Percentiles rank a stretch among this genome's conserved stretches.
phyloP scores from a whole-genome alignment of 305 asterid species.

The Fraxinus sp. region DNA sequence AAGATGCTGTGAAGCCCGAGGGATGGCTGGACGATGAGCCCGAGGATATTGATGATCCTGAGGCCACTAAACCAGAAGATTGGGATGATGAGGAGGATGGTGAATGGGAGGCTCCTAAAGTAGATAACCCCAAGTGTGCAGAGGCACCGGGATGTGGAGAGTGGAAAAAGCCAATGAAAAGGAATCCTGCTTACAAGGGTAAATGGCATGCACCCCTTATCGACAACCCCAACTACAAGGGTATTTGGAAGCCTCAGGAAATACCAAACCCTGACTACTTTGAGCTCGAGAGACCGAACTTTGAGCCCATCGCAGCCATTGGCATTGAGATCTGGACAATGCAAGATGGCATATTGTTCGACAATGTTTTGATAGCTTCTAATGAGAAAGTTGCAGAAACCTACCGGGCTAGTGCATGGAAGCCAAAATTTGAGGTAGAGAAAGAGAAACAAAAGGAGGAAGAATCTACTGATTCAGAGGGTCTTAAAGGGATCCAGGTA shows the following conservation, averaged over 20 bases:
- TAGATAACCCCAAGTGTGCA: slow-evolving; percentile 75
- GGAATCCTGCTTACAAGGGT: background rate
- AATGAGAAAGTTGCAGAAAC: slow-evolving; percentile 68
- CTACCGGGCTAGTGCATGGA: slow-evolving; percentile 60
- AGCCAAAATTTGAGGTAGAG: slow-evolving; percentile 70
- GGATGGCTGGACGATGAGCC: background rate
- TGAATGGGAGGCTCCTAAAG: slow-evolving; percentile 90
- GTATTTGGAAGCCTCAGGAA: slow-evolving; percentile 40
- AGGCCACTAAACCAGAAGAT: slow-evolving; percentile 42
- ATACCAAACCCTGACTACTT: slow-evolving; percentile 82
- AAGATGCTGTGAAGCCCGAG: background rate
- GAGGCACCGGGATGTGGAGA: slow-evolving; percentile 76
- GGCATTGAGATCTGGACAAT: slow-evolving; percentile 98
- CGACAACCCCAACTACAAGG: background rate
- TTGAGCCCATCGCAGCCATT: slow-evolving; percentile 89
- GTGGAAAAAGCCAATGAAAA: background rate
- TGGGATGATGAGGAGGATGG: slow-evolving; percentile 99
- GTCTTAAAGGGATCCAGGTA: slow-evolving; percentile 83
- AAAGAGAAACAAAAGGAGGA: slow-evolving; percentile 70
- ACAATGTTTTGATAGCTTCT: slow-evolving; percentile 60
- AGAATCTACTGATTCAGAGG: slow-evolving; percentile 56
- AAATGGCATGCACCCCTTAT: background rate
- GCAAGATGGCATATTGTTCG: slow-evolving; percentile 93
- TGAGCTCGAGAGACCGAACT: slow-evolving; percentile 73
- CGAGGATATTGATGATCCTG: background rate